Evolutionary conservation across 75 land plant species (phyloP).

Genomic region (Pinus taeda): DNA sequence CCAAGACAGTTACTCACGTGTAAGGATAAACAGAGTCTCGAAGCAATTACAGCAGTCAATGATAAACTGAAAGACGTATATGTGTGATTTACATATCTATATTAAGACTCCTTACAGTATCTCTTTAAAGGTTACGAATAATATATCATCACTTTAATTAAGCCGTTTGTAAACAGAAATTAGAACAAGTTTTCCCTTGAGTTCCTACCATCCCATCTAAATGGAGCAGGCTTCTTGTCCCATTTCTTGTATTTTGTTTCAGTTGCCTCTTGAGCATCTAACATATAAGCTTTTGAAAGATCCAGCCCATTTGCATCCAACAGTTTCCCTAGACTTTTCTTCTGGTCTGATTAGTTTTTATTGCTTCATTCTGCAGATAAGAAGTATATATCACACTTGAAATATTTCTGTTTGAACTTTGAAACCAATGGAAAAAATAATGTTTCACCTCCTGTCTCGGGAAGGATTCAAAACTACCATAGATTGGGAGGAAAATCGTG

Average conservation of each 20-base stretch:
- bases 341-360: slow-evolving; percentile 95
- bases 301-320: slow-evolving; percentile 92
- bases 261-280: slow-evolving; percentile 94
- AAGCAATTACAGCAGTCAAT: too few species aligned
- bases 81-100: neutral
- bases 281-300: slow-evolving; percentile 85
- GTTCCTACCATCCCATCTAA: slow-evolving; percentile 95
- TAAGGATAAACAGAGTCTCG: too few species aligned
- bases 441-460: neutral
- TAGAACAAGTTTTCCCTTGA: too few species aligned
- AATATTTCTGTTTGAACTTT: neutral
- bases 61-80: neutral
- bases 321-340: slow-evolving; percentile 84
- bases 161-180: neutral
- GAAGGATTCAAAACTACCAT: neutral
- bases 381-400: neutral
- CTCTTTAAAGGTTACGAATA: neutral
- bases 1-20: too few species aligned
- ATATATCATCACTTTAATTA: neutral
- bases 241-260: slow-evolving; percentile 97
- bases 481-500: slow-evolving; percentile 15
- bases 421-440: neutral
- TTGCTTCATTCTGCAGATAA: slow-evolving; percentile 75
- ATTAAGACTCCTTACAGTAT: neutral
- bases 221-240: slow-evolving; percentile 97